Evolutionary conservation across 139 green algal species (phyloP).

Genomic region (Tetraselmis striata): DNA sequence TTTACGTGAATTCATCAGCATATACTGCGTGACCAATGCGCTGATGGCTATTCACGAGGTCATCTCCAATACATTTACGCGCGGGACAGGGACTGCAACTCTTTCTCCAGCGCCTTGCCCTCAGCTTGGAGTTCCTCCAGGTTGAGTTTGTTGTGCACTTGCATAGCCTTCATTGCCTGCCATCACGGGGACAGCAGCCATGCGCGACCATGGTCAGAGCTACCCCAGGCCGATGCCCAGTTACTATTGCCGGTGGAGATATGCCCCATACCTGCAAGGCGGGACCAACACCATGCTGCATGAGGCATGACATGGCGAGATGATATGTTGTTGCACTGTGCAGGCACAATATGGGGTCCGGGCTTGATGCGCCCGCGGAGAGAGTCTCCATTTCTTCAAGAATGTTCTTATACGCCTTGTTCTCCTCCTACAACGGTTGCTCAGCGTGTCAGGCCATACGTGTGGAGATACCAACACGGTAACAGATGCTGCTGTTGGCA

Average conservation of each 20-base stretch:
- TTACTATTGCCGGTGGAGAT: no score
- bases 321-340: background rate
- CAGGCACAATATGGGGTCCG: background rate
- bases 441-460: no score
- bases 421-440: background rate
- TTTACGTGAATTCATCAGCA: no score
- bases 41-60: no score
- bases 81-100: background rate
- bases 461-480: no score
- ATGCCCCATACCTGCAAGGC: background rate
- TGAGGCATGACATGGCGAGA: background rate
- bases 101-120: background rate
- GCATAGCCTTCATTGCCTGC: background rate
- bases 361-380: background rate
- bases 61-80: no score
- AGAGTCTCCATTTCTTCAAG: background rate
- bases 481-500: no score
- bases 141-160: background rate
- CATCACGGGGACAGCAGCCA: background rate
- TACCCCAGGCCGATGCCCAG: no score
- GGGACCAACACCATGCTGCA: background rate
- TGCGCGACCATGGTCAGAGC: no score
- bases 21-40: no score
- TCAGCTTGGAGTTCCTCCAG: background rate
- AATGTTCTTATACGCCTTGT: background rate